A percentile compares a stretch with the other conserved stretches of the same genome.
Conservation (phyloP, 2,329 filamentous ascomycete genomes). For the Xylariaceae sp. region DNA sequence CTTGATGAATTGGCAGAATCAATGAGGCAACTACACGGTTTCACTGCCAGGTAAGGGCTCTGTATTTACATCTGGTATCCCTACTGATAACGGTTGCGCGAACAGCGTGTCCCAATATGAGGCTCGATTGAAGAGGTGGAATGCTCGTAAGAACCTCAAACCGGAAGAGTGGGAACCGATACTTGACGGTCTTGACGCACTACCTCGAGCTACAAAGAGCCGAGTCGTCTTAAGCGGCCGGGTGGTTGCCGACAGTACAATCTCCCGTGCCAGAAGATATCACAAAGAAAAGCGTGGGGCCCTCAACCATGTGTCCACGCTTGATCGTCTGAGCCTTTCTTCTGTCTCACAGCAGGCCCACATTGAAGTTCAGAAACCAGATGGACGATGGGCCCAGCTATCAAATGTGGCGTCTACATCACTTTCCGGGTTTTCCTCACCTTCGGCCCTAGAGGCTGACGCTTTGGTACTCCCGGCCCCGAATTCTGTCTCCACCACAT, state of each 20-base stretch:
- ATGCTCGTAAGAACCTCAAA: slow-evolving; percentile 19
- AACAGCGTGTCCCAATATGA: slow-evolving; percentile 14
- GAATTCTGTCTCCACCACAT: no score
- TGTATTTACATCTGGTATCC: neutral
- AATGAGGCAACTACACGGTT: slow-evolving; percentile 1
- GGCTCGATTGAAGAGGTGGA: slow-evolving; percentile 10
- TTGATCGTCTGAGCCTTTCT: neutral
- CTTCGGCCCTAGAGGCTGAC: neutral
- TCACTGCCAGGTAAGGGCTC: slow-evolving; percentile 1
- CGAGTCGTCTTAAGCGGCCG: slow-evolving; percentile 13
- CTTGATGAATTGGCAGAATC: neutral
- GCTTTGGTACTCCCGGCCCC: no score
- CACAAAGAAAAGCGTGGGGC: neutral
- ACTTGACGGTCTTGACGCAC: slow-evolving; percentile 3
- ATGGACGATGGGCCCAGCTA: neutral
- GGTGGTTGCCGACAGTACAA: neutral
- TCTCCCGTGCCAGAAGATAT: slow-evolving; percentile 8
- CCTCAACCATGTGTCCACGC: neutral
- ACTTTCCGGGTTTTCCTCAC: neutral
- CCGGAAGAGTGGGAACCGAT: slow-evolving; percentile 13
- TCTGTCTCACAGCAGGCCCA: neutral
- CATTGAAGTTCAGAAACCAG: neutral
- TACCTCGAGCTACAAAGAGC: slow-evolving; percentile 11
- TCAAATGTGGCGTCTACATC: neutral
- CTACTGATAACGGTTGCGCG: neutral